Percentiles rank a stretch among this genome's conserved stretches.
phyloP scores from a whole-genome alignment of 2,329 filamentous ascomycete genomes.

The Parascedosporium putredinis region DNA sequence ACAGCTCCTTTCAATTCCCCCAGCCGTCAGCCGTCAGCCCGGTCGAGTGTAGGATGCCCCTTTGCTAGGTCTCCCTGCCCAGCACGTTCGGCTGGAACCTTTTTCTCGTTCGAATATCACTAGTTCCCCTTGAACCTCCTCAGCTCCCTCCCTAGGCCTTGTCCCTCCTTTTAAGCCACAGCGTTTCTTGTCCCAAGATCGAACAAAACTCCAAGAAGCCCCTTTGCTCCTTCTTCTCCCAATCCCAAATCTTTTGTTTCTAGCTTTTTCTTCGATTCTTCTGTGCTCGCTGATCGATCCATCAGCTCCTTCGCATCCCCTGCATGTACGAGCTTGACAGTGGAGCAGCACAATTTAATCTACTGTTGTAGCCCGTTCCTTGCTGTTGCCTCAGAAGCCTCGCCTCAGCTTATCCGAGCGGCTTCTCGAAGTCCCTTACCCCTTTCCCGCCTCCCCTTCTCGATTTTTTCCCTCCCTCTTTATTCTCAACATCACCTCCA shows the following conservation, averaged over 20 bases:
- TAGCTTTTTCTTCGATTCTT: not conserved
- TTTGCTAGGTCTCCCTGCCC: not conserved
- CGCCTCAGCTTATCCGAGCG: not conserved
- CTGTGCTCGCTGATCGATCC: not conserved
- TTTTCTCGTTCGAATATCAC: no score
- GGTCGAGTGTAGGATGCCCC: slow-evolving; percentile 4
- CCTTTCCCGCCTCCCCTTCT: slow-evolving; percentile 2
- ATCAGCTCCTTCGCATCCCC: not conserved
- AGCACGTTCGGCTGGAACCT: not conserved
- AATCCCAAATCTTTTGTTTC: not conserved
- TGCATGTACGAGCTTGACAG: not conserved
- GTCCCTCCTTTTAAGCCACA: not conserved
- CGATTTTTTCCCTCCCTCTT: not conserved
- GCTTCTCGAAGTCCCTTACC: not conserved
- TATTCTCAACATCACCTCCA: not conserved
- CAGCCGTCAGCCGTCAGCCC: slow-evolving; percentile 4
- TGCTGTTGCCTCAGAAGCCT: not conserved
- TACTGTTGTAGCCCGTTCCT: not conserved
- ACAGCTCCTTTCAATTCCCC: not conserved
- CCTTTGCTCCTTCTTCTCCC: not conserved
- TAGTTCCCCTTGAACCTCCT: not conserved
- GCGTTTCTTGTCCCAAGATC: not conserved
- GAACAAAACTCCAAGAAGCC: not conserved
- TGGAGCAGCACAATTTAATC: slow-evolving; percentile 3
- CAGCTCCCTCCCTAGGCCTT: not conserved